Base-by-base conservation (phyloP, 495 filamentous ascomycete genomes). In the Podospora australis region DNA sequence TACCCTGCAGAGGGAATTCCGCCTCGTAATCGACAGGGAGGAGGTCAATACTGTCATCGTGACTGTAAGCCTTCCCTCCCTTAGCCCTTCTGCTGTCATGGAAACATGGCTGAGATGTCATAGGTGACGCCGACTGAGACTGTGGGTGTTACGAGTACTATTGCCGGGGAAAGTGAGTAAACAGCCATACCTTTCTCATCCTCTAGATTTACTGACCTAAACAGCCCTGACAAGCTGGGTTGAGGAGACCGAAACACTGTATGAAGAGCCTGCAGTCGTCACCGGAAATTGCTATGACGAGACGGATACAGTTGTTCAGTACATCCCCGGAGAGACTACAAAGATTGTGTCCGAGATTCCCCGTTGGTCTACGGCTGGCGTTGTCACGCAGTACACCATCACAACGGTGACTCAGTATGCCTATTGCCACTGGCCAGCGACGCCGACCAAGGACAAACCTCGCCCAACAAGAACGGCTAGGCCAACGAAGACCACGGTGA, bases 351-450 rank as follows among this genome's bases (percentile, higher is more conserved):
- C 47, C 2, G 57, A 52, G 0, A 39, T 56, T 20, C 22, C 41
- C 14, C 52, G 60, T 1, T 60, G 54, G 52, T 51, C 39, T 2
- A 60, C 57, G 1, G 44, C 48, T 5, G 57, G 57, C 19, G 42
- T 48, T 7, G 39, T 56, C 2, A 63, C 60, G 4, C 44, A 60
- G 29, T 60, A 60, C 52, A 58, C 57, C 24, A 36, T 49, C 17
- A 58, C 54, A 2, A 63, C 54, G 11, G 22, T 60, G 7, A 51
- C 45, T 7, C 14, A 53, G 16, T 46, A 52, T 25, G 54, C 54
- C 3, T 63, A 52, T 26, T 63, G 60, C 45, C 57, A 56, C 50
- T 63, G 60, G 60, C 60, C 60, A 0, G 23, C 47, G 0, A 45
- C 39, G 0, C 57, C 53, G 1, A 52, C 54, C 0, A 21, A 28